phyloP scores from a whole-genome alignment of 2,329 filamentous ascomycete species.

The Aspergillus pseudonomiae region DNA sequence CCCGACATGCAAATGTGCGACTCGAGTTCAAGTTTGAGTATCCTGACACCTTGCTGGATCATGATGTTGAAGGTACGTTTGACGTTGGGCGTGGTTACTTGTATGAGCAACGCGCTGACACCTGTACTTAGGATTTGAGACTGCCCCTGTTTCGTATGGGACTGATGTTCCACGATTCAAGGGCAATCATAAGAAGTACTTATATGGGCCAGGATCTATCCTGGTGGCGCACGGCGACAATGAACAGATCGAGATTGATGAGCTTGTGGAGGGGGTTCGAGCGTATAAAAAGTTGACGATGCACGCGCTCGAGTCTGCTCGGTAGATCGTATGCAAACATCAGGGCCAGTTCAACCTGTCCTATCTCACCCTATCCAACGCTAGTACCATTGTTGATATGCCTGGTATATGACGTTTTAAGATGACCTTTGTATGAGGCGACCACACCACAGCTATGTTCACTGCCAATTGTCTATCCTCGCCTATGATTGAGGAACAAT shows the following conservation, averaged over 20 bases:
- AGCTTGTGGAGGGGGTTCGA: conserved; percentile 43
- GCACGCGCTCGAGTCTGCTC: not conserved
- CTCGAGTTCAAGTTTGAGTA: conserved; percentile 43
- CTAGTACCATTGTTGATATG: not conserved
- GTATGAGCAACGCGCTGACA: conserved; percentile 6
- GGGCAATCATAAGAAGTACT: conserved; percentile 37
- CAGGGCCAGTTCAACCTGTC: not conserved
- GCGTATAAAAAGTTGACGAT: conserved; percentile 36
- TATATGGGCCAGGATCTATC: conserved; percentile 47
- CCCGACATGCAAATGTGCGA: conserved; percentile 36
- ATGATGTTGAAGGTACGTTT: conserved; percentile 32
- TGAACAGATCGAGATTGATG: conserved; percentile 39
- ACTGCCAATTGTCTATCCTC: not conserved
- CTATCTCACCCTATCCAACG: not conserved
- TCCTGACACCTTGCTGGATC: conserved; percentile 42
- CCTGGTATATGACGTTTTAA: not conserved
- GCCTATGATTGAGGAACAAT: no score
- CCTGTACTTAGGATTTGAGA: conserved; percentile 35
- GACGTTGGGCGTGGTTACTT: not conserved
- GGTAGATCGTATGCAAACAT: not conserved
- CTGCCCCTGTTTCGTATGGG: conserved; percentile 41
- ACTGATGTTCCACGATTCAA: conserved; percentile 45
- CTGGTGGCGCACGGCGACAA: conserved; percentile 43
- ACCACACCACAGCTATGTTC: not conserved
- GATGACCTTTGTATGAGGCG: not conserved